phyloP scores from a whole-genome alignment of 2,329 filamentous ascomycete species.

The Lasiodiplodia hormozganensis region DNA sequence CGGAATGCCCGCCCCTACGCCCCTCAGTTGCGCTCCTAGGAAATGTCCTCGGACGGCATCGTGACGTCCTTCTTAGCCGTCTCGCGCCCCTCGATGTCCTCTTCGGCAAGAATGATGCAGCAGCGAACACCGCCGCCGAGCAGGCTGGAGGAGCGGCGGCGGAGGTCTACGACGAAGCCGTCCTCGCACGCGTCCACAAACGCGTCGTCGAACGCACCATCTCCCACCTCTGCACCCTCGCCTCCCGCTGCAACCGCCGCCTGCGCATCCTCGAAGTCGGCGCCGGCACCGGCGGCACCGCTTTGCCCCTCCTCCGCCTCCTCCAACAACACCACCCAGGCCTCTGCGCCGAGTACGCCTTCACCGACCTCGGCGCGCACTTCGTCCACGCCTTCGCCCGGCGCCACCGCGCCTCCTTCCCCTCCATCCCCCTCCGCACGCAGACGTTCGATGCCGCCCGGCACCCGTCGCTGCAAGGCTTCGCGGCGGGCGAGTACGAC shows the following conservation, averaged over 20 bases:
- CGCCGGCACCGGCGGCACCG: slow-evolving; percentile 32
- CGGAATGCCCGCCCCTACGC: slow-evolving; percentile 18
- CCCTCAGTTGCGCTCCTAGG: slow-evolving; percentile 28
- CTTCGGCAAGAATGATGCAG: too few relatives aligned
- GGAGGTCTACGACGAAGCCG: too few relatives aligned
- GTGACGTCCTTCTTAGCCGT: too few relatives aligned
- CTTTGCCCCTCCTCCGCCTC: background rate
- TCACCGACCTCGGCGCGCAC: slow-evolving; percentile 35
- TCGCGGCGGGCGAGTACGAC: slow-evolving; percentile 26
- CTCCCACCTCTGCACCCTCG: too few relatives aligned
- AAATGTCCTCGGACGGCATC: background rate
- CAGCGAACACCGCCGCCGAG: too few relatives aligned
- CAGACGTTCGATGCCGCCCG: slow-evolving; percentile 21
- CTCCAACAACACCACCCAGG: background rate
- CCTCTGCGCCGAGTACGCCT: slow-evolving; percentile 34
- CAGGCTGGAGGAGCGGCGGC: too few relatives aligned
- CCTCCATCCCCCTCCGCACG: slow-evolving; percentile 19
- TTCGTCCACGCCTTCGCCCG: slow-evolving; percentile 35
- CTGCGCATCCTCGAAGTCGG: slow-evolving; percentile 30
- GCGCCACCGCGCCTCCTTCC: slow-evolving; percentile 33
- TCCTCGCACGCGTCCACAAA: too few relatives aligned
- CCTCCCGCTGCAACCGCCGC: slow-evolving; percentile 19
- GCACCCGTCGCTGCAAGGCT: slow-evolving; percentile 20
- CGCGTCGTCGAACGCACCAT: too few relatives aligned
- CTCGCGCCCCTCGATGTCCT: too few relatives aligned